Conservation (phyloP, 2,329 filamentous ascomycete genomes). For the Sclerotinia nivalis region DNA sequence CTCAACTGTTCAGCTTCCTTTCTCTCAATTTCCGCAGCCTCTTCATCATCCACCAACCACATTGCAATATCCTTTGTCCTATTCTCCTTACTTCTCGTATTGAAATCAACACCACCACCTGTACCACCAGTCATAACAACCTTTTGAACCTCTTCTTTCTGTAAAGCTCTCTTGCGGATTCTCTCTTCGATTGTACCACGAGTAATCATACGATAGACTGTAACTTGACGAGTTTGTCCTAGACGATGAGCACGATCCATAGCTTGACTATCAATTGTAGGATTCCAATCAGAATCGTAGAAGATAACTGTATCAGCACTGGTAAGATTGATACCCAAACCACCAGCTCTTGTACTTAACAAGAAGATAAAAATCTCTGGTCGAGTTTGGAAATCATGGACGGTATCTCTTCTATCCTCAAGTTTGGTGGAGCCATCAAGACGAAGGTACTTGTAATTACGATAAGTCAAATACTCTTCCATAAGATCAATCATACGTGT, state of each 20-base stretch:
- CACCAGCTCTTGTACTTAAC: constrained; percentile 92
- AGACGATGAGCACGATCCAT: constrained; percentile 99
- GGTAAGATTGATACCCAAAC: constrained; percentile 96
- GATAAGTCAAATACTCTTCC: constrained; percentile 98
- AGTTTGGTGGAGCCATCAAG: constrained; percentile 96
- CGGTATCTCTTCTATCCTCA: constrained; percentile 93
- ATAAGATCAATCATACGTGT: constrained; percentile 99
- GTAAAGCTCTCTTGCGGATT: constrained; percentile 92
- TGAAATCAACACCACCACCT: constrained; percentile 88
- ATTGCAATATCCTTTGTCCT: constrained; percentile 97
- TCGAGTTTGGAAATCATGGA: constrained; percentile 92
- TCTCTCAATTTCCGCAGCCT: constrained; percentile 89
- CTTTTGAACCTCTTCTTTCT: constrained; percentile 98
- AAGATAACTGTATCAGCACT: constrained; percentile 98
- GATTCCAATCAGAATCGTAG: constrained; percentile 99
- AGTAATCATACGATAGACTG: constrained; percentile 96
- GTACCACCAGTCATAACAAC: constrained; percentile 91
- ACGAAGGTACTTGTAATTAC: constrained; percentile 98
- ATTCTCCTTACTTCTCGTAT: constrained; percentile 85
- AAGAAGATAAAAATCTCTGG: constrained; percentile 97
- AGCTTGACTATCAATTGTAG: constrained; percentile 96
- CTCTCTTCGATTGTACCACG: constrained; percentile 96
- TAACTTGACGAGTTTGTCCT: constrained; percentile 92
- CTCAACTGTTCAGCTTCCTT: constrained; percentile 83
- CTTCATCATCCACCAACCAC: constrained; percentile 97